Evolutionary conservation across 768 basidiomycete species (phyloP), one percentile per base, ranked within the genome.

Genomic region (Amanita rubescens): DNA sequence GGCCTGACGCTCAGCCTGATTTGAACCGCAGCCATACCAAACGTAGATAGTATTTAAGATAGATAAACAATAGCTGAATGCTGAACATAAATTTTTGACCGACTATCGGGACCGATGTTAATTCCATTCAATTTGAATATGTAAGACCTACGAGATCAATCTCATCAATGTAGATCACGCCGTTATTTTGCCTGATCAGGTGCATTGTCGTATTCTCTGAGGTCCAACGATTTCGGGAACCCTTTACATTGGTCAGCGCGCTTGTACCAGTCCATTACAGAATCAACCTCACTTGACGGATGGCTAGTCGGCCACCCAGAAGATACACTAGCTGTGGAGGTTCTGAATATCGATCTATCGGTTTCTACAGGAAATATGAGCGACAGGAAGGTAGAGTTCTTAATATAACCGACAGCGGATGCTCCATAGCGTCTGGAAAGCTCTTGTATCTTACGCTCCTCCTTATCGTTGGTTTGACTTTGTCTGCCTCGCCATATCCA

Each of bases 201-300:
- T 91, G 89, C 87, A 93, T 90, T 0, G 87, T 74, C 5, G 87
- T 90, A 58, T 92, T 91, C 46, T 90, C 89, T 1, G 78, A 63
- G 10, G 80, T 78, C 90, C 90, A 92, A 61, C 84, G 87, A 5
- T 73, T 74, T 44, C 90, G 78, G 25, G 77, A 70, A 17, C 90
- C 90, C 84, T 91, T 52, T 9, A 42, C 9, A 51, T 24, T 30
- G 11, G 58, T 54, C 22, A 33, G 45, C 48, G 42, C n/a, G 48
- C 44, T 22, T 53, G 27, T 19, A 22, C 35, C 34, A 45, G 11
- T n/a, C n/a, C 35, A 15, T n/a, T n/a, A 39, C 42, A 33, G 19
- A 17, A n/a, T 14, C 22, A 14, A 27, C 51, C 67, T 57, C 57
- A 87, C 88, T 75, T 91, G 89, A 44, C 90, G 80, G 52, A 79